Conservation (phyloP, 352 stramenopile species). For the Phytopythium mirpurense region DNA sequence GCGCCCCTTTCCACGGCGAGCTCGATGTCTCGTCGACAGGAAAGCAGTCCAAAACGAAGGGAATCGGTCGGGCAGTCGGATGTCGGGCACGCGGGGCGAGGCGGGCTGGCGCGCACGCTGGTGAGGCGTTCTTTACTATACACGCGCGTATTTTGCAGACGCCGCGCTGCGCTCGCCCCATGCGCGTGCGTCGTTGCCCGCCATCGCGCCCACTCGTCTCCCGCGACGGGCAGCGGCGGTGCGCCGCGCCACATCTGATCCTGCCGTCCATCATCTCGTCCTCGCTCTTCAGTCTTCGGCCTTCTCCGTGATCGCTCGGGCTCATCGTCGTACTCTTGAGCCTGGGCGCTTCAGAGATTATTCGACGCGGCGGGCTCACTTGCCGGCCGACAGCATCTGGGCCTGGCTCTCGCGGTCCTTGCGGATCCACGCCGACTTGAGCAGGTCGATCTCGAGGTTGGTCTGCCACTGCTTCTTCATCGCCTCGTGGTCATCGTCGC, state of each 20-base stretch:
- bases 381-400: conserved; percentile 7
- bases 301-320: background rate
- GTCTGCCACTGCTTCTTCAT: conserved; percentile 51
- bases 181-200: background rate
- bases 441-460: conserved; percentile 58
- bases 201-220: no score
- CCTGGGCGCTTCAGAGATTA: background rate
- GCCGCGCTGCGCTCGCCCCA: background rate
- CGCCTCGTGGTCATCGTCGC: conserved; percentile 4
- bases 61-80: background rate
- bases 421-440: conserved; percentile 57
- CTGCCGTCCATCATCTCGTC: background rate
- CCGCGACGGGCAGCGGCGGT: background rate
- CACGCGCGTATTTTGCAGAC: background rate
- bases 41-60: conserved; percentile 3
- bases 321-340: background rate
- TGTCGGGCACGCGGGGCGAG: background rate
- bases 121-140: background rate
- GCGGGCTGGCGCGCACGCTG: background rate
- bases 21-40: background rate
- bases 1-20: background rate
- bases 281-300: background rate
- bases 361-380: conserved; percentile 2
- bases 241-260: background rate
- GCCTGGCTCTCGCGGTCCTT: conserved; percentile 36